Evolutionary conservation across 768 basidiomycete genomes (phyloP), one percentile per base, ranked within the genome.

Genomic region (Hortiboletus flavorubellus): DNA sequence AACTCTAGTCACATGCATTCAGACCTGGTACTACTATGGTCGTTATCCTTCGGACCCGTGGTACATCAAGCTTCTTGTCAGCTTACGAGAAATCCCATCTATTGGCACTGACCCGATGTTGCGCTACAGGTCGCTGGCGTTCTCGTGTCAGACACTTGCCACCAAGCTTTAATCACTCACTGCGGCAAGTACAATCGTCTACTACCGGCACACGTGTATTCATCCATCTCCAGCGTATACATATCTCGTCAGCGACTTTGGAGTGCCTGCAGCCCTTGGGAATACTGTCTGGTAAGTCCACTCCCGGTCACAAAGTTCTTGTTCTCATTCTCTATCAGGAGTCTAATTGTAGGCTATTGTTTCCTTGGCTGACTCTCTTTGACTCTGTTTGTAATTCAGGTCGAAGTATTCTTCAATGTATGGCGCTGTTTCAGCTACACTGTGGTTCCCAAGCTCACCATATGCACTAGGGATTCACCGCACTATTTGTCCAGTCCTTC

Each of bases 141-240:
- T 3, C 75, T 84, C 69, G 0, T 73, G 4, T 80, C 78, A 49
- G 83, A 85, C 56, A 80, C 80, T 0, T 55, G 78, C 2, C 83
- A 84, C 56, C 82, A 85, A 59, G 72, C 67, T 1, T 64, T 85
- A 29, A 82, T 85, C 52, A 75, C 79, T 2, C 81, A 85, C 55
- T 73, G 76, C 2, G 65, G 82, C 78, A 61, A 46, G 71, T 59
- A 11, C 8, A 44, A 38, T 18, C 8, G 10, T 40, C 39, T 21
- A 21, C 21, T 21, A 21, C 21, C 2, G 21, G 21, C 2, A 21
- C 21, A 21, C 21, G 2, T 21, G 21, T 21, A 21, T 21, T 21
- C 21, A 21, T 21, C 21, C 21, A 21, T 21, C 21, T 21, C 21
- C 21, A 21, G 21, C 21, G 21, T 21, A 21, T 21, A 21, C 21